phyloP scores from a whole-genome alignment of 164 flowering plant genomes.

The Vitis rotundifolia region DNA sequence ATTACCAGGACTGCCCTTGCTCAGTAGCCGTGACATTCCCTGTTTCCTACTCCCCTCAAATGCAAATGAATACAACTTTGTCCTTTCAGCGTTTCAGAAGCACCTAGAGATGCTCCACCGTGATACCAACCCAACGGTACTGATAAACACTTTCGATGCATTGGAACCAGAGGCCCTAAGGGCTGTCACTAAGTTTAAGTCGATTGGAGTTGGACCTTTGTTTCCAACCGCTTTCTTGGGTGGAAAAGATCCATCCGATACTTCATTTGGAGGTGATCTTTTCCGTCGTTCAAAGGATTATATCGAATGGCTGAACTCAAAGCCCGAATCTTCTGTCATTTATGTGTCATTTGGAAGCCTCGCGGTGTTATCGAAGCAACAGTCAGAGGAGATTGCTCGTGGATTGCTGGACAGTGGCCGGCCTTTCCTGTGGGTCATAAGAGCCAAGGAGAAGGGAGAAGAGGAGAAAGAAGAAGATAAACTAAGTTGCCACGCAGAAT shows the following conservation, averaged over 20 bases:
- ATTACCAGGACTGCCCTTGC: slow-evolving; percentile 5
- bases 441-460: slow-evolving; percentile 4
- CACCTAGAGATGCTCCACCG: slow-evolving; percentile 12
- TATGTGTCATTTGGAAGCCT: slow-evolving; percentile 53
- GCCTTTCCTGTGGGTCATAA: slow-evolving; percentile 53
- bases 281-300: slow-evolving; percentile 20
- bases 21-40: slow-evolving; percentile 2
- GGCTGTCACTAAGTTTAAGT: slow-evolving; percentile 22
- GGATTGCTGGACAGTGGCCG: slow-evolving; percentile 25
- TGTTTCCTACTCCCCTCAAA: background rate
- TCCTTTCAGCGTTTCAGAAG: slow-evolving; percentile 5
- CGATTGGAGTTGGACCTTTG: slow-evolving; percentile 48
- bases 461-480: slow-evolving; percentile 9
- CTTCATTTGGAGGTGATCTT: slow-evolving; percentile 32
- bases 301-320: slow-evolving; percentile 44
- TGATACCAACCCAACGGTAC: slow-evolving; percentile 22
- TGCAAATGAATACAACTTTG: background rate
- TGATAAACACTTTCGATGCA: slow-evolving; percentile 43
- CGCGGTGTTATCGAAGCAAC: slow-evolving; percentile 17
- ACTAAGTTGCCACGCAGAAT: slow-evolving; percentile 13
- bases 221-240: slow-evolving; percentile 41
- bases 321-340: slow-evolving; percentile 34
- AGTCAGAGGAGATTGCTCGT: slow-evolving; percentile 35
- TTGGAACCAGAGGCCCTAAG: slow-evolving; percentile 34
- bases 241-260: slow-evolving; percentile 24